A percentile compares a stretch with the other conserved stretches of the same genome.
Evolutionary conservation across 225 moss, liverwort and hornwort species (phyloP).

Genomic region (Bryoerythrophyllum caledonicum): DNA sequence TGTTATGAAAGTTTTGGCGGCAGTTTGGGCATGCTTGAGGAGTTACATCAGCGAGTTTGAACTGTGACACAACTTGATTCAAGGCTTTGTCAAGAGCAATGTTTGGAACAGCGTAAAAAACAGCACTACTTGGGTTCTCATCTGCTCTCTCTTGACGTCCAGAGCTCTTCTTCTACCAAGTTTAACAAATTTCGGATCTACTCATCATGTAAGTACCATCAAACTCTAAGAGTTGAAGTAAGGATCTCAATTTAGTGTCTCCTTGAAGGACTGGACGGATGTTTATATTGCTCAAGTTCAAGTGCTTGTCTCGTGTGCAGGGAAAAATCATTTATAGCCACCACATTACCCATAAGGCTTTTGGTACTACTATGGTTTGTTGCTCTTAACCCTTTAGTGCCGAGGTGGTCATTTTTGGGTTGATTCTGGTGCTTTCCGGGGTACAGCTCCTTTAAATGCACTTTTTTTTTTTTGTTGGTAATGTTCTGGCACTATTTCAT

Average conservation of each 20-base stretch:
- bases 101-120: not conserved
- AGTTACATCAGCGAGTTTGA: slow-evolving; percentile 22
- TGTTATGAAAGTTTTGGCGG: slow-evolving; percentile 19
- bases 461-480: too few relatives aligned
- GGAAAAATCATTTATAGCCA: not conserved
- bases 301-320: not conserved
- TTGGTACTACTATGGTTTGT: too few relatives aligned
- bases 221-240: slow-evolving; percentile 13
- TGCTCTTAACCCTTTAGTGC: too few relatives aligned
- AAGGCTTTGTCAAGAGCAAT: not conserved
- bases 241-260: slow-evolving; percentile 13
- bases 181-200: not conserved
- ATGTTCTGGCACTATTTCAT: too few relatives aligned
- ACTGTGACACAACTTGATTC: slow-evolving; percentile 11
- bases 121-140: not conserved
- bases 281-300: not conserved
- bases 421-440: too few relatives aligned
- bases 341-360: not conserved
- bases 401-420: too few relatives aligned
- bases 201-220: not conserved
- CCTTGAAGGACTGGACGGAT: slow-evolving; percentile 10
- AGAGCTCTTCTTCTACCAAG: not conserved
- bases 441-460: too few relatives aligned
- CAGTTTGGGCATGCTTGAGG: slow-evolving; percentile 45
- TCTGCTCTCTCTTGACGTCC: slow-evolving; percentile 1